Evolutionary conservation across 306 rosid species (phyloP).

Genomic region (Cucurbita moschata): DNA sequence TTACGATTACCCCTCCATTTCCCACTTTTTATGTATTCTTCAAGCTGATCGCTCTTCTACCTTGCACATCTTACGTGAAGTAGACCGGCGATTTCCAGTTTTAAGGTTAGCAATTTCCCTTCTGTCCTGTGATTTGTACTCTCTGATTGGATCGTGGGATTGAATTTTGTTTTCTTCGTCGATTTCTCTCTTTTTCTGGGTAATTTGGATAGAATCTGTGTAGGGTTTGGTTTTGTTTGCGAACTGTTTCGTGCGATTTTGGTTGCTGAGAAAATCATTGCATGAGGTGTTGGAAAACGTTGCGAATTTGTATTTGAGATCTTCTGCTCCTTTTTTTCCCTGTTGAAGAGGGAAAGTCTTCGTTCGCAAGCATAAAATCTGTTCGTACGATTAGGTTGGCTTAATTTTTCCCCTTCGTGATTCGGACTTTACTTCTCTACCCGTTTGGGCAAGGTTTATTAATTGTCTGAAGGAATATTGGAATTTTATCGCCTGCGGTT

Average conservation of each 20-base stretch:
- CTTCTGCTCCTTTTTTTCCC: not conserved
- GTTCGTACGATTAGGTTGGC: not conserved
- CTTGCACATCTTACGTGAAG: not conserved
- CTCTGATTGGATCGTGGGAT: not conserved
- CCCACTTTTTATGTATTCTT: not conserved
- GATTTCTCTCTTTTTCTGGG: not conserved
- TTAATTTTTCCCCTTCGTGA: not conserved
- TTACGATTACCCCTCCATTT: not conserved
- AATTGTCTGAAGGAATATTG: not conserved
- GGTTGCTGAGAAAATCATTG: not conserved
- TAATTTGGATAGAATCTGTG: not conserved
- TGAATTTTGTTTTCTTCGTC: not conserved
- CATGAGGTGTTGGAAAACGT: not conserved
- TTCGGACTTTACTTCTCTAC: not conserved
- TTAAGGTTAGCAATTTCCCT: constrained; percentile 4
- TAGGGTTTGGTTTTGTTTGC: not conserved
- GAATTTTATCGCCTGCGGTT: not conserved
- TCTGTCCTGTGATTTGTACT: not conserved
- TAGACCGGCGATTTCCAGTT: not conserved
- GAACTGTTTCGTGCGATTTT: not conserved
- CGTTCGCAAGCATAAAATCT: not conserved
- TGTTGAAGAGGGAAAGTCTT: not conserved
- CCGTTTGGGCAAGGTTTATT: not conserved
- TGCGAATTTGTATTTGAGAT: not conserved
- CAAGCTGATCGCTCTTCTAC: not conserved